Evolutionary conservation across 2,329 filamentous ascomycete species (phyloP).

Genomic region (Rutstroemia sp.): DNA sequence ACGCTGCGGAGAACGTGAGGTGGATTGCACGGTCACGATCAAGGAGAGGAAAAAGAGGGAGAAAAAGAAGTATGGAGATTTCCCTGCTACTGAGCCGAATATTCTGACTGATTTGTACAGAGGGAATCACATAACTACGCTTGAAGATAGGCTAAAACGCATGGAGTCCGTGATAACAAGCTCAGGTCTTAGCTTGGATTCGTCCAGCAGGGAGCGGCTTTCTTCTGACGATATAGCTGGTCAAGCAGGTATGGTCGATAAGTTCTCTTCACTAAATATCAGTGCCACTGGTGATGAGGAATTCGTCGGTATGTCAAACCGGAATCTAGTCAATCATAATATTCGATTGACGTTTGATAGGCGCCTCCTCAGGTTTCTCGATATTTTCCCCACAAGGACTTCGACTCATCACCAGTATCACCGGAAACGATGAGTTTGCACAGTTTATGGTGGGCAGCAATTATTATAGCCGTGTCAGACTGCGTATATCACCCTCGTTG

Average conservation of each 20-base stretch:
- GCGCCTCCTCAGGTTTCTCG: slow-evolving; percentile 21
- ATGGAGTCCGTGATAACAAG: slow-evolving; percentile 20
- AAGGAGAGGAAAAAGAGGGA: slow-evolving; percentile 22
- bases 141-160: slow-evolving; percentile 21
- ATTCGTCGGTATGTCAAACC: slow-evolving; percentile 17
- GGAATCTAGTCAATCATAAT: neutral
- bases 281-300: slow-evolving; percentile 12
- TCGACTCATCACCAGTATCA: slow-evolving; percentile 14
- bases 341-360: slow-evolving; percentile 9
- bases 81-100: slow-evolving; percentile 1
- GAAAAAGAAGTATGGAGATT: slow-evolving; percentile 15
- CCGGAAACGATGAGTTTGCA: neutral
- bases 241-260: slow-evolving; percentile 15
- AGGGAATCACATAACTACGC: slow-evolving; percentile 14
- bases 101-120: slow-evolving; percentile 5
- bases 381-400: slow-evolving; percentile 22
- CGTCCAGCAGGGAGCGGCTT: slow-evolving; percentile 7
- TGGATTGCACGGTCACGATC: slow-evolving; percentile 20
- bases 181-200: slow-evolving; percentile 10
- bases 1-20: slow-evolving; percentile 15
- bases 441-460: neutral
- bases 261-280: slow-evolving; percentile 19
- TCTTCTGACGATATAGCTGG: slow-evolving; percentile 15
- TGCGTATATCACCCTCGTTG: neutral
- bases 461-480: neutral